These are phyloP conservation scores for Aspergillus terreus DNA, from an alignment of 2,329 filamentous ascomycete genomes.

Conservation along the genomic window DNA sequence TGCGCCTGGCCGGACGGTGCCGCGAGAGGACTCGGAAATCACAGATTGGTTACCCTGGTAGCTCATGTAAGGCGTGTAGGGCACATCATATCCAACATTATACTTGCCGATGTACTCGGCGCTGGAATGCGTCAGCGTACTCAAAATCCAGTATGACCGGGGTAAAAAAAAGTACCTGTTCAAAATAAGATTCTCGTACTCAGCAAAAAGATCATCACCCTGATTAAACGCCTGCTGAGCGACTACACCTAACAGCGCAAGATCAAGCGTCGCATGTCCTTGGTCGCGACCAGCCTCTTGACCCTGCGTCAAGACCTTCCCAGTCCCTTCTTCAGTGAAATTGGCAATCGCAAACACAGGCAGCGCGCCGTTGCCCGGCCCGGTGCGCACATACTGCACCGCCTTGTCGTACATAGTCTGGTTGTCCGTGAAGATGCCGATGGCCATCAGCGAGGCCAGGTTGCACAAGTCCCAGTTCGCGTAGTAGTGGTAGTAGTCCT, in stretches of 20 bases:
- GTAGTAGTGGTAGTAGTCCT: constrained; percentile 34
- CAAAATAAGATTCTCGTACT: constrained; percentile 33
- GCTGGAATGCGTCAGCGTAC: not conserved
- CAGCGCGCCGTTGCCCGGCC: constrained; percentile 32
- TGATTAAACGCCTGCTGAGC: constrained; percentile 44
- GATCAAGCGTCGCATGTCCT: constrained; percentile 42
- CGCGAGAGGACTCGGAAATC: constrained; percentile 30
- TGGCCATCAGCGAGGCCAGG: constrained; percentile 39
- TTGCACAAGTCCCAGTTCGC: constrained; percentile 48
- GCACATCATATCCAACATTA: constrained; percentile 42
- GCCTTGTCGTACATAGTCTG: constrained; percentile 38
- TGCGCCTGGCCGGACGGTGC: constrained; percentile 34
- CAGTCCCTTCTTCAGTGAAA: constrained; percentile 11
- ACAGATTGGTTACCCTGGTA: constrained; percentile 34
- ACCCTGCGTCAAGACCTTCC: constrained; percentile 32
- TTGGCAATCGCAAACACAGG: not conserved
- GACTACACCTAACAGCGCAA: constrained; percentile 38
- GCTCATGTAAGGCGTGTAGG: constrained; percentile 40
- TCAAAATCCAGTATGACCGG: not conserved
- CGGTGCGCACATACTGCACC: constrained; percentile 39
- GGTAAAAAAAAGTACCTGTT: constrained; percentile 24
- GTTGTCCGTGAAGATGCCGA: constrained; percentile 44
- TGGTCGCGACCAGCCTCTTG: constrained; percentile 47
- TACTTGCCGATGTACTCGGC: constrained; percentile 33
- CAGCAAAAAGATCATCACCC: constrained; percentile 39